Conservation (phyloP, 768 basidiomycete genomes). For the Suillus tomentosus region DNA sequence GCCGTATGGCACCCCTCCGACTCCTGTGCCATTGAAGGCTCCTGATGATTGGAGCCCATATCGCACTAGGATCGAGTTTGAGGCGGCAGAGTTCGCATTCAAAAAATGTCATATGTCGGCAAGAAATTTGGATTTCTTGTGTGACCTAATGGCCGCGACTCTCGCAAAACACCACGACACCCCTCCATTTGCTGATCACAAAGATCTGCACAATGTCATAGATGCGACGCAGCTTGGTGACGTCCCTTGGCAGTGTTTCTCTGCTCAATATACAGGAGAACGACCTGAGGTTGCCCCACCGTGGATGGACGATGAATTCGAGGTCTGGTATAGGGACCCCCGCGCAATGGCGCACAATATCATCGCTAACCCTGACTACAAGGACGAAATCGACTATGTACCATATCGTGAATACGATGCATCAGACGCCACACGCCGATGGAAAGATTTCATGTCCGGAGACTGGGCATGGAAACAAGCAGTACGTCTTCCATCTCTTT, state of each 20-base stretch:
- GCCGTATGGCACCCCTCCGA: constrained; percentile 10
- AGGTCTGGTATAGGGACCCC: constrained; percentile 31
- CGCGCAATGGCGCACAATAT: constrained; percentile 21
- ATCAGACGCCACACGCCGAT: constrained; percentile 12
- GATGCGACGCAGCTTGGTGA: constrained; percentile 29
- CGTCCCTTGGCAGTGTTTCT: constrained; percentile 32
- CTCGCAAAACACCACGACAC: constrained; percentile 10
- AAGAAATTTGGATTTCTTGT: constrained; percentile 19
- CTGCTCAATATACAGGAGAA: constrained; percentile 20
- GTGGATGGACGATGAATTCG: constrained; percentile 32
- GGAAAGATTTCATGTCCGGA: constrained; percentile 27
- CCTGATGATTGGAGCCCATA: constrained; percentile 13
- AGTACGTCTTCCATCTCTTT: constrained; percentile 1
- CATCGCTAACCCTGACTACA: constrained; percentile 26
- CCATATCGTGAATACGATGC: constrained; percentile 20
- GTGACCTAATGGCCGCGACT: constrained; percentile 21
- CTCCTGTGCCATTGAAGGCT: not conserved
- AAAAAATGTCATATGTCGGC: constrained; percentile 23
- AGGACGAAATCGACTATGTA: constrained; percentile 20
- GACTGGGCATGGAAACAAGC: constrained; percentile 18
- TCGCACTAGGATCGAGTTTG: constrained; percentile 16
- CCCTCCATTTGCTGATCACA: constrained; percentile 17
- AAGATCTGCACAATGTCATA: constrained; percentile 27
- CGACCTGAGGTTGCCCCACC: constrained; percentile 12
- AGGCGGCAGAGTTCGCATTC: constrained; percentile 25